Base-by-base conservation (phyloP, 1,284 basidiomycete species). In the Melampsora larici-populina region DNA sequence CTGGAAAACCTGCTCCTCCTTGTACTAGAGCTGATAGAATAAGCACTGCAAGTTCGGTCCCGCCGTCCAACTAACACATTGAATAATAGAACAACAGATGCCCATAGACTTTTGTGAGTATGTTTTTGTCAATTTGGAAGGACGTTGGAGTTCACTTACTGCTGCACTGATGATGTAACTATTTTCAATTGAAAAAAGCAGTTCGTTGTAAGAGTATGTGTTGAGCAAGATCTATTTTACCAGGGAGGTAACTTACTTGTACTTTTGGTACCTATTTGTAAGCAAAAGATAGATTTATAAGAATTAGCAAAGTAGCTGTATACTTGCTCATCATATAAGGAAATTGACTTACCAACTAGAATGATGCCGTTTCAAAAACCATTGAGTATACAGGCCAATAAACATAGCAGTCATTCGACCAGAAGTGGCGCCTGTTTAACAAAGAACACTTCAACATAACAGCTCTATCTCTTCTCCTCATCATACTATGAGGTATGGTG, bases 151-250 rank as follows among this genome's bases (percentile, higher is more conserved):
- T 40, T 40, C 18, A 74, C 72, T 21, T 66, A 74, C 72, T 51
- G 65, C 73, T 24, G 73, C 73, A 69, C 73, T 68, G 18, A 76
- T 49, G 26, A 76, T 63, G 51, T 76, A 76, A 40, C 73, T 76
- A 40, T 40, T 40, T 40, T 40, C 5, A 40, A 8, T 40, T 6
- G 11, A 26, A 60, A 29, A n/a, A 18, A 36, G 51, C 1, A 68
- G 43, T 49, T 24, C 8, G 31, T 26, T 64, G 9, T 40, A 46
- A n/a, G 36, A 40, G 7, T 11, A 40, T 40, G 11, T 40, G 36
- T 40, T 6, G 36, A 2, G 4, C 36, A 40, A 8, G 36, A 40
- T 8, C 11, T 40, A 11, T 6, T 40, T 40, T 6, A 11, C 7
- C 1, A 40, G 9, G 51, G 18, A 26, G 5, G 31, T 51, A 51